Base-by-base conservation (phyloP, 1,139 yeast species). In the Suhomyces terraborum region DNA sequence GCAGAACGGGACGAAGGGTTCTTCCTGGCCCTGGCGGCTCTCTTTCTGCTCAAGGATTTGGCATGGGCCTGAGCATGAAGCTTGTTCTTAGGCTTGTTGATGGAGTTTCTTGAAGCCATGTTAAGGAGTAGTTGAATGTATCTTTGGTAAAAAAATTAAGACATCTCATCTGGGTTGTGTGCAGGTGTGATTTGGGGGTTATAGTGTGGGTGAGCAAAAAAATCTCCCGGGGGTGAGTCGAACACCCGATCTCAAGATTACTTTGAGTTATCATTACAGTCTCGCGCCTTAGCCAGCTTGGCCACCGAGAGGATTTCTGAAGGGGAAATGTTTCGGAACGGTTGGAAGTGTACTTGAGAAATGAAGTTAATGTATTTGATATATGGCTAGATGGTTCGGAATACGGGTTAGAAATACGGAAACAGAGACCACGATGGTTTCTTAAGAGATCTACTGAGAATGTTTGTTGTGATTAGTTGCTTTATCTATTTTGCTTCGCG, bases 241-340 rank as follows among this genome's bases (percentile, higher is more conserved):
- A 81, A 81, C 87, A 76, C 86, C 83, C 85, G 87, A 79, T 80
- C 84, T 79, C 83, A 79, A 80, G 86, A 80, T 81, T 56, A 68
- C 82, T 67, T 62, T 42, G 46, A 42, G 46, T 36, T 19, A 39
- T 12, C 40, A 70, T 80, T 80, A 80, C 86, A 80, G 86, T 79
- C 86, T 80, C 81, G 82, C 84, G 84, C 84, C 82, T 79, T 80
- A 79, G 75, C 85, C 84, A 80, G 78, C 85, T 80, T 77, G 82
- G 85, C 85, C 79, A 80, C 81, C 83, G 73, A 69, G 84, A 80
- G 85, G 41, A 38, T 38, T 38, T 38, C 41, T 34, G 36, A 26
- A 16, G 22, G 4, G 24, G 19, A 22, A 8, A 12, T 12, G 8
- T 25, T 21, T 21, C 7, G 23, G 14, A 13, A 12, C 8, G 13